A percentile compares a stretch with the other conserved stretches of the same genome.
These are phyloP conservation scores for Apiosordaria backusii DNA, from an alignment of 495 filamentous ascomycete genomes.

Conservation along the genomic window DNA sequence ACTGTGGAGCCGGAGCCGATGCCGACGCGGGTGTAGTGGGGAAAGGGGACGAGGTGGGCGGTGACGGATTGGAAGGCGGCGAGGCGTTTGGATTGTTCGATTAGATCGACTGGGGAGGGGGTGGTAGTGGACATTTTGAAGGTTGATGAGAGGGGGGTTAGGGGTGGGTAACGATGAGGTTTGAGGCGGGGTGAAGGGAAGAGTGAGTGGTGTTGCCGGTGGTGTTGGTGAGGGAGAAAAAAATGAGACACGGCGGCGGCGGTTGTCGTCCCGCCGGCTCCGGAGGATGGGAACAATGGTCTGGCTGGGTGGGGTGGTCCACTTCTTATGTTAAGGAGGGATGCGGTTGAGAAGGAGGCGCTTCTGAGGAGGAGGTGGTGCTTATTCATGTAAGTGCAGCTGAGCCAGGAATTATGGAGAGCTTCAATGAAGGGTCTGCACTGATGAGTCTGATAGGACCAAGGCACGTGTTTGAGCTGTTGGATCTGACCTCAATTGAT, in stretches of 20 bases:
- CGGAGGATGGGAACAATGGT: neutral
- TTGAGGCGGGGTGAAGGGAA: neutral
- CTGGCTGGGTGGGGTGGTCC: neutral
- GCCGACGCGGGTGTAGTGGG: conserved; percentile 70
- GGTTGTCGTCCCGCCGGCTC: neutral
- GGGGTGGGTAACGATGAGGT: neutral
- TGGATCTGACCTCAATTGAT: neutral
- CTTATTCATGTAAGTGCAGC: neutral
- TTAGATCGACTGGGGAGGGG: conserved; percentile 28
- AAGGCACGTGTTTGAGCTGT: neutral
- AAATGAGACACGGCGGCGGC: neutral
- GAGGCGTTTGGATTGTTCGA: conserved; percentile 80
- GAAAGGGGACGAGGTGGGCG: conserved; percentile 72
- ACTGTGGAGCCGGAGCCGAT: conserved; percentile 95
- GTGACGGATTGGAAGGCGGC: conserved; percentile 80
- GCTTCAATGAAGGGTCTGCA: neutral
- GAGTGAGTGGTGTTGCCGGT: neutral
- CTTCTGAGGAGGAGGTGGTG: neutral
- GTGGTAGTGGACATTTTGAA: conserved; percentile 21
- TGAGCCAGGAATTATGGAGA: neutral
- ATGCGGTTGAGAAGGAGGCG: neutral
- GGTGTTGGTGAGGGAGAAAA: conserved; percentile 1
- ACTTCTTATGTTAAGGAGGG: neutral
- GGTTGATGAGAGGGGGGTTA: neutral
- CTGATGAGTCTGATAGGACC: neutral